Evolutionary conservation across 192 early-diverging fungal species (phyloP).

Genomic region (Mortierella alpina): DNA sequence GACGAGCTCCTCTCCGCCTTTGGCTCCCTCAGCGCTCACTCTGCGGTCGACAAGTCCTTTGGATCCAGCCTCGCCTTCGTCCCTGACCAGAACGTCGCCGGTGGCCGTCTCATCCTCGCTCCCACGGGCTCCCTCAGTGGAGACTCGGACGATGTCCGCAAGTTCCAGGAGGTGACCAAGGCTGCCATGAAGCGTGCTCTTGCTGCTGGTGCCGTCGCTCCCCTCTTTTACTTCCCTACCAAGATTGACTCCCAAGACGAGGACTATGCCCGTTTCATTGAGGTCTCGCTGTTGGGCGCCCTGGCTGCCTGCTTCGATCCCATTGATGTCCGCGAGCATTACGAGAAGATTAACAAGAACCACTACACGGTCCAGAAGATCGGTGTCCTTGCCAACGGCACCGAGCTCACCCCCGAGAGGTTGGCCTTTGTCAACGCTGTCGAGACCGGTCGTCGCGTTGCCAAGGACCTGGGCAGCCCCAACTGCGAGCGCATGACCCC

Average conservation of each 20-base stretch:
- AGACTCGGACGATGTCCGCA: constrained; percentile 87
- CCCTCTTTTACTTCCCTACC: constrained; percentile 72
- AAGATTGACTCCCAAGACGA: constrained; percentile 54
- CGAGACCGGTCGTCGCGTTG: constrained; percentile 78
- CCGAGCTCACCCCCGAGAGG: constrained; percentile 49
- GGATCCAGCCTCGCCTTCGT: constrained; percentile 51
- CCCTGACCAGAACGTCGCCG: constrained; percentile 62
- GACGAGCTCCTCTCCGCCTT: constrained; percentile 34
- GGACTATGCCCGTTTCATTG: constrained; percentile 77
- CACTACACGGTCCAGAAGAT: constrained; percentile 69
- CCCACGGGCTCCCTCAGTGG: constrained; percentile 78
- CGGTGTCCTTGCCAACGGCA: constrained; percentile 60
- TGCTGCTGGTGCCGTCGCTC: constrained; percentile 69
- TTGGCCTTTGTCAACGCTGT: constrained; percentile 72
- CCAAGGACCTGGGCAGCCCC: constrained; percentile 84
- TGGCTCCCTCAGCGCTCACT: constrained; percentile 21
- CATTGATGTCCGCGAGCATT: constrained; percentile 83
- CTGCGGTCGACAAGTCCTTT: constrained; percentile 57
- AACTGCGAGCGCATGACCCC: constrained; percentile 93
- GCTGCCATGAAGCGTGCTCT: constrained; percentile 73
- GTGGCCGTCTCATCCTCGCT: constrained; percentile 74
- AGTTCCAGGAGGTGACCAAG: constrained; percentile 75
- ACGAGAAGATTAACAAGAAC: constrained; percentile 55
- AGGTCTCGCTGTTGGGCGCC: constrained; percentile 79
- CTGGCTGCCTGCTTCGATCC: constrained; percentile 81